These are phyloP conservation scores for Gnetum montanum DNA, from an alignment of 75 land plant genomes.

Conservation along the genomic window DNA sequence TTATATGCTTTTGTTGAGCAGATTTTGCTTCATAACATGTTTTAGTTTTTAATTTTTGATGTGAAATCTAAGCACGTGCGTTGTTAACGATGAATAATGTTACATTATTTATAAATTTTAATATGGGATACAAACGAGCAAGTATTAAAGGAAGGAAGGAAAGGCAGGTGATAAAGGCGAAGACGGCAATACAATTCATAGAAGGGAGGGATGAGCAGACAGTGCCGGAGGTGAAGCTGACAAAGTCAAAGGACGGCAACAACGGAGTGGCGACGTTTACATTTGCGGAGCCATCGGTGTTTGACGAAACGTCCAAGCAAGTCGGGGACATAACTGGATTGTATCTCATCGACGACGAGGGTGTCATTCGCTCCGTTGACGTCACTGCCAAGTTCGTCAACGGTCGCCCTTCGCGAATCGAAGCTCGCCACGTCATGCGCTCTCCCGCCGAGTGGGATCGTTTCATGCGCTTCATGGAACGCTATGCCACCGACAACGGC, in stretches of 20 bases:
- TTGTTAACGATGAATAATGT: too few species aligned
- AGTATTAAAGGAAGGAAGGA: too few species aligned
- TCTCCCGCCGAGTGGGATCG: conserved; percentile 78
- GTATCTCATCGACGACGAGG: conserved; percentile 98
- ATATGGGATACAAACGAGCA: too few species aligned
- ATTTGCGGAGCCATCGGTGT: conserved; percentile 92
- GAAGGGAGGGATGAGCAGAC: conserved; percentile 82
- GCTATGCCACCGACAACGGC: conserved; percentile 79
- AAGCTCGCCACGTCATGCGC: conserved; percentile 85
- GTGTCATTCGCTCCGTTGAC: conserved; percentile 77
- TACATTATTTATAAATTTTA: too few species aligned
- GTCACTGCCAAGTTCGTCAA: conserved; percentile 95
- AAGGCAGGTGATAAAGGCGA: conserved; percentile 28
- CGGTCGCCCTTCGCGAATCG: conserved; percentile 83
- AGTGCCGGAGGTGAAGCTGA: conserved; percentile 77
- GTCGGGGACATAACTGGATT: conserved; percentile 96
- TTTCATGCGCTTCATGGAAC: conserved; percentile 99
- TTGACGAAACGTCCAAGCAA: conserved; percentile 85
- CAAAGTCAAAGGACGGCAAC: conserved; percentile 83
- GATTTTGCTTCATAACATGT: too few species aligned
- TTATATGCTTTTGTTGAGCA: too few species aligned
- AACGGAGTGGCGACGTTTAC: conserved; percentile 83
- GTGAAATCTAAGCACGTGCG: too few species aligned
- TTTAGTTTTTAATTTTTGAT: too few species aligned
- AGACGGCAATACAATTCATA: conserved; percentile 87